phyloP scores from a whole-genome alignment of 345 rosid species.

The Theobroma cacao region DNA sequence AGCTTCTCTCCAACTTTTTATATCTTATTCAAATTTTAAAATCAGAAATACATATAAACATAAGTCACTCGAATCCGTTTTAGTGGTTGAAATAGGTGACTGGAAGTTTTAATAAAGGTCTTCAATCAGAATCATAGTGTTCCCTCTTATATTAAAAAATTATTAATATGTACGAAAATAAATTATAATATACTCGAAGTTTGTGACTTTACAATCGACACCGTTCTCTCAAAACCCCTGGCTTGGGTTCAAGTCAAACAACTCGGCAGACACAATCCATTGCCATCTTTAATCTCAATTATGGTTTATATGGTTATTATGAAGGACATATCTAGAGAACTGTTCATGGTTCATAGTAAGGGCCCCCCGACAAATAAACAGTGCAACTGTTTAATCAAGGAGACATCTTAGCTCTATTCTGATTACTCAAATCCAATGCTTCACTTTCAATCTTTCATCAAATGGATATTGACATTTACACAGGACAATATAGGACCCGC shows the following conservation, averaged over 20 bases:
- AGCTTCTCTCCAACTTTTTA: not conserved
- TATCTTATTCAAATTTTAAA: not conserved
- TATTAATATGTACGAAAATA: not conserved
- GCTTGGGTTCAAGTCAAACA: not conserved
- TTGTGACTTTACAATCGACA: not conserved
- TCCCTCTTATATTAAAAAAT: not conserved
- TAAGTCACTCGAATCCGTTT: not conserved
- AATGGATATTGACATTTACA: not conserved
- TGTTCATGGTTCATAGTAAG: not conserved
- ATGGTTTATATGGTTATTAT: not conserved
- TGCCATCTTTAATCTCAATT: not conserved
- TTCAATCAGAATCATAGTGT: not conserved
- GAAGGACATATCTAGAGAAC: not conserved
- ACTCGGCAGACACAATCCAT: not conserved
- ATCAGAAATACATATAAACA: not conserved
- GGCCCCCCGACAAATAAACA: conserved; percentile 11
- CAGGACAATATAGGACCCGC: not conserved
- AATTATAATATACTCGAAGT: not conserved
- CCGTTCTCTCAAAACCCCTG: not conserved
- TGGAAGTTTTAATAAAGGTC: not conserved
- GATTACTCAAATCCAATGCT: conserved; percentile 1
- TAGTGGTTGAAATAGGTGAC: not conserved
- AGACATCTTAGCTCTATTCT: not conserved
- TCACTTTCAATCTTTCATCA: conserved; percentile 29
- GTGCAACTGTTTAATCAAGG: conserved; percentile 2